Evolutionary conservation across 2,329 filamentous ascomycete genomes (phyloP).

Genomic region (Neoascochyta sp.): DNA sequence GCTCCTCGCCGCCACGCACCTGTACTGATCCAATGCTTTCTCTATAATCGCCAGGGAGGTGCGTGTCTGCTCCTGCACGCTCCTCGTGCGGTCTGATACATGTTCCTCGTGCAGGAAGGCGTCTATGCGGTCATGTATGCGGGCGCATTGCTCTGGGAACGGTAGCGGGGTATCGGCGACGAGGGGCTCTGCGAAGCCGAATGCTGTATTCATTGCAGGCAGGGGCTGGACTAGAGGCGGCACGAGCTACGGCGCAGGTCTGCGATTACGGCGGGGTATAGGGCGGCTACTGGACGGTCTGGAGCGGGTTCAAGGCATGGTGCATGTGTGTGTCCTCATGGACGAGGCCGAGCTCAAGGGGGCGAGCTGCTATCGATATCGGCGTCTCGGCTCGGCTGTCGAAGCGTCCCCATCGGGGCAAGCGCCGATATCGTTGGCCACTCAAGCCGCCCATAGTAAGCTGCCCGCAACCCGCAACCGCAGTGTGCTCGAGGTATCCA

Average conservation of each 20-base stretch:
- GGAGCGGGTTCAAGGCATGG: slow-evolving; percentile 20
- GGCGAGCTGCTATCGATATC: slow-evolving; percentile 22
- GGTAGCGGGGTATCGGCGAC: slow-evolving; percentile 46
- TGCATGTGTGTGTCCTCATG: slow-evolving; percentile 18
- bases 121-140: slow-evolving; percentile 58
- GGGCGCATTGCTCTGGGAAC: slow-evolving; percentile 45
- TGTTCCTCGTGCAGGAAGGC: slow-evolving; percentile 62
- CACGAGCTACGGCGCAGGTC: slow-evolving; percentile 27
- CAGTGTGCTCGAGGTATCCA: slow-evolving; percentile 1
- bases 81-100: slow-evolving; percentile 54
- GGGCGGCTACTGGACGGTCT: slow-evolving; percentile 16
- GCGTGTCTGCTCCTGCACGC: slow-evolving; percentile 71
- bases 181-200: slow-evolving; percentile 33
- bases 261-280: slow-evolving; percentile 11
- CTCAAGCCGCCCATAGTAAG: slow-evolving; percentile 13
- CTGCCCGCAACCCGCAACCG: slow-evolving; percentile 1
- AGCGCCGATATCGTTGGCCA: slow-evolving; percentile 14
- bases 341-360: too few relatives aligned
- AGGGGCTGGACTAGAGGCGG: slow-evolving; percentile 26
- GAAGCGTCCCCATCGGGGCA: slow-evolving; percentile 13
- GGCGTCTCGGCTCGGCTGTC: slow-evolving; percentile 11
- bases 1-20: slow-evolving; percentile 56
- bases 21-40: slow-evolving; percentile 71
- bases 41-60: slow-evolving; percentile 69
- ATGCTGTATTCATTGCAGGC: slow-evolving; percentile 36